Base-by-base conservation (phyloP, 2,329 filamentous ascomycete species). In the Teratosphaeria epicoccoides region DNA sequence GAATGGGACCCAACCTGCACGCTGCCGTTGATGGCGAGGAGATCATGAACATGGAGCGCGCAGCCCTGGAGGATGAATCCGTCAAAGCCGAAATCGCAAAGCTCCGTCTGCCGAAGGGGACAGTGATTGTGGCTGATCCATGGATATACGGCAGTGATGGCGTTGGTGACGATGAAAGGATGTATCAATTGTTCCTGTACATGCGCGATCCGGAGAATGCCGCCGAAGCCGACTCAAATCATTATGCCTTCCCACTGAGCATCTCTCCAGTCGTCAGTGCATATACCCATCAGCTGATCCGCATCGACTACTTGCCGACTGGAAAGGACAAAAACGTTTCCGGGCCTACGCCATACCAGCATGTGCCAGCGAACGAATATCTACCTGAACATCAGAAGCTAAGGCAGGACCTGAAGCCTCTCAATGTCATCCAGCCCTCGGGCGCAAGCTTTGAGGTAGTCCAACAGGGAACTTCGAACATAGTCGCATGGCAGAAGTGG, bases 391-490 rank as follows among this genome's bases (percentile, higher is more conserved):
- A 61, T n/a, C 67, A 69, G 17, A 67, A 70, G 12, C 58, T 66
- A 3, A 62, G 73, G 22, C 66, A 68, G 50, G 72, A 73, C 51
- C 62, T 74, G 24, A 88, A 87, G 68, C 84, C 85, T 2, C 77
- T 89, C 62, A 80, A 87, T 58, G 81, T 91, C 45, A 75, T 80
- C 1, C 87, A 91, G 56, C 81, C 81, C 0, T 79, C 86, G 25
- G 84, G 84, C 0, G 76, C 83, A 0, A 84, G 80, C 1, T 88
- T 88, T 67, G 72, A 68, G 0, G 73, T 85, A 9, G 70, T 64
- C 1, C 66, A 73, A 24, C 68, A 73, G 24, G 71, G 68, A n/a
- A 73, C 20, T 63, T 86, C 33, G 70, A 75, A 53, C 83, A 57
- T 71, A 10, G 66, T 75, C 10, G 68, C 73, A 43, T 74, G 83